phyloP scores from a whole-genome alignment of 1,284 basidiomycete species.

The Agroathelia rolfsii region DNA sequence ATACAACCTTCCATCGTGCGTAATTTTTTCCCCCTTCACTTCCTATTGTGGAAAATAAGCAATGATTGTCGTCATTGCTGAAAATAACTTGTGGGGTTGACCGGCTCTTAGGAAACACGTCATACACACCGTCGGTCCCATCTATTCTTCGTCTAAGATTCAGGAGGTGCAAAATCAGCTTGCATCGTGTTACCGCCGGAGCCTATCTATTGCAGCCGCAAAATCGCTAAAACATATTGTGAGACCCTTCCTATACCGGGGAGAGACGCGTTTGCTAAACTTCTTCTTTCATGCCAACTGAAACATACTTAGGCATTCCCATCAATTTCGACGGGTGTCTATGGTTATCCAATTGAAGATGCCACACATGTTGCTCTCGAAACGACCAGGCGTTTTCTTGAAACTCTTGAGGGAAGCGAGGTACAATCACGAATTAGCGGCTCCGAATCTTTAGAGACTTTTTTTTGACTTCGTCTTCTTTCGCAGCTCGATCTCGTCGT shows the following conservation, averaged over 20 bases:
- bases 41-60: no score
- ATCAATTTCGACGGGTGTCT: slow-evolving; percentile 73
- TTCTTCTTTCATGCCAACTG: no score
- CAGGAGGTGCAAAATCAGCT: slow-evolving; percentile 47
- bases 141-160: slow-evolving; percentile 42
- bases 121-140: slow-evolving; percentile 87
- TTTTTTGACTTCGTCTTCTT: slow-evolving; percentile 1
- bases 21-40: slow-evolving; percentile 13
- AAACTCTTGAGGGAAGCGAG: slow-evolving; percentile 38
- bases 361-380: slow-evolving; percentile 65
- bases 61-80: no score
- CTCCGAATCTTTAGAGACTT: slow-evolving; percentile 1
- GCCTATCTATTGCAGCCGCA: slow-evolving; percentile 53
- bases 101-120: slow-evolving; percentile 48
- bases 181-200: slow-evolving; percentile 62
- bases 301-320: slow-evolving; percentile 86
- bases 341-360: slow-evolving; percentile 65
- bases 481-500: slow-evolving; percentile 59
- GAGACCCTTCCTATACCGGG: slow-evolving; percentile 18
- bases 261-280: no score
- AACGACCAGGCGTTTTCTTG: slow-evolving; percentile 47
- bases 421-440: slow-evolving; percentile 31
- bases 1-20: slow-evolving; percentile 62
- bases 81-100: no score
- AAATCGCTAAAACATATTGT: slow-evolving; percentile 62